A percentile compares a stretch with the other conserved stretches of the same genome.
phyloP scores from a whole-genome alignment of 768 basidiomycete species.

The Boletus tomentosulus region DNA sequence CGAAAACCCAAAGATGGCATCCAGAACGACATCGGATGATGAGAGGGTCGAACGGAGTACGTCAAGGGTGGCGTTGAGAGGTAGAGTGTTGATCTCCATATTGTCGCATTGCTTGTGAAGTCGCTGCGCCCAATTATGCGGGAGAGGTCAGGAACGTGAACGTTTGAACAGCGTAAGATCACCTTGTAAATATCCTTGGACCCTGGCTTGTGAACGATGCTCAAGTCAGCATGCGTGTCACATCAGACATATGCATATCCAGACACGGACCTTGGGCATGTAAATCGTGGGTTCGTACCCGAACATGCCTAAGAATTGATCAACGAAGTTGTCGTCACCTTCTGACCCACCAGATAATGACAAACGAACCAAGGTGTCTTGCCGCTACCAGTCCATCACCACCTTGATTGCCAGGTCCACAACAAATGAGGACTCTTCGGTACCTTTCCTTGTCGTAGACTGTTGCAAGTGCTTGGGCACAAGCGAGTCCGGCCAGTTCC shows the following conservation, averaged over 20 bases:
- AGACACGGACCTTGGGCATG: conserved; percentile 75
- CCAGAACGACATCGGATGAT: conserved; percentile 78
- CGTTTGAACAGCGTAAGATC: background rate
- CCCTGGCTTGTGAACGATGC: conserved; percentile 56
- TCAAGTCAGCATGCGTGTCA: background rate
- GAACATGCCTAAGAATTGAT: conserved; percentile 65
- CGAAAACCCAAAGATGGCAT: conserved; percentile 98
- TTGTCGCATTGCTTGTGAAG: conserved; percentile 85
- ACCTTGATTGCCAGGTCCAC: conserved; percentile 96
- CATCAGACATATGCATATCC: background rate
- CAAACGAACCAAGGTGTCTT: conserved; percentile 72
- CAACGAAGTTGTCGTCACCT: background rate
- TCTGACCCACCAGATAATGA: background rate
- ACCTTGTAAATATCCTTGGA: conserved; percentile 92
- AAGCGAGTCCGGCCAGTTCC: conserved; percentile 94
- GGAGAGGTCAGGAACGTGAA: background rate
- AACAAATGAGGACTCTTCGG: conserved; percentile 84
- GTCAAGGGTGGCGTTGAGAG: conserved; percentile 43
- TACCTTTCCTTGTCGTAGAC: conserved; percentile 67
- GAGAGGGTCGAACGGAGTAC: conserved; percentile 47
- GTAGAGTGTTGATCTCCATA: conserved; percentile 74
- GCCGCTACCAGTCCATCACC: conserved; percentile 98
- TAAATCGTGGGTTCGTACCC: conserved; percentile 87
- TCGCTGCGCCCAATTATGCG: conserved; percentile 41
- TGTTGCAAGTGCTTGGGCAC: conserved; percentile 83